phyloP scores from a whole-genome alignment of 345 rosid species.

The Cardamine resedifolia region DNA sequence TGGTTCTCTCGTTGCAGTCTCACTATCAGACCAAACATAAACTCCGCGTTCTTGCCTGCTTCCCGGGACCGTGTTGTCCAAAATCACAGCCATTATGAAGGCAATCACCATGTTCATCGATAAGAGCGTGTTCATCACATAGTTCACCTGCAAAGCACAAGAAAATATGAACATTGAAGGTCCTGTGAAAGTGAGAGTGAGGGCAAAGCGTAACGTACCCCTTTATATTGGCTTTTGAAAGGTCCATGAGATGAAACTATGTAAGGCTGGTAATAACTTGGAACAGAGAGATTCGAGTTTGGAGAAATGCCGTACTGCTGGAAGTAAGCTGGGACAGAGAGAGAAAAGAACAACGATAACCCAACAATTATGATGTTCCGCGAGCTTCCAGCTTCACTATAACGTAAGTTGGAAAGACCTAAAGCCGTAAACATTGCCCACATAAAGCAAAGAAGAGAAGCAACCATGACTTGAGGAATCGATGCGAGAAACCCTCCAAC shows the following conservation, averaged over 20 bases:
- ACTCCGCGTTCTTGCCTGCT: slow-evolving; percentile 89
- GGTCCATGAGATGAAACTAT: slow-evolving; percentile 93
- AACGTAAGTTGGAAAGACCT: slow-evolving; percentile 91
- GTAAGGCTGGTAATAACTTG: slow-evolving; percentile 86
- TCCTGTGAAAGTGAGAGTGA: background rate
- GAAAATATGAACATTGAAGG: background rate
- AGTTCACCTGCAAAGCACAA: slow-evolving; percentile 64
- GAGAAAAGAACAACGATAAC: slow-evolving; percentile 77
- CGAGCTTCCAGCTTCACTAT: slow-evolving; percentile 99
- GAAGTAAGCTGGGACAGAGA: slow-evolving; percentile 90
- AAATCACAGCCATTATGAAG: slow-evolving; percentile 75
- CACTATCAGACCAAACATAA: slow-evolving; percentile 86
- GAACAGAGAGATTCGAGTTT: slow-evolving; percentile 71
- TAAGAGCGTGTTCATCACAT: slow-evolving; percentile 74
- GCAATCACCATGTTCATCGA: slow-evolving; percentile 88
- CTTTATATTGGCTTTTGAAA: slow-evolving; percentile 61
- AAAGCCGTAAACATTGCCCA: slow-evolving; percentile 96
- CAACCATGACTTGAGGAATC: slow-evolving; percentile 94
- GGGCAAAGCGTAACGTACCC: slow-evolving; percentile 52
- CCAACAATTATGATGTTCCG: slow-evolving; percentile 93
- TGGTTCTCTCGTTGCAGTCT: slow-evolving; percentile 85
- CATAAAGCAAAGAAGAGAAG: slow-evolving; percentile 97
- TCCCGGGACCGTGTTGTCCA: slow-evolving; percentile 97
- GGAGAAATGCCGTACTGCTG: slow-evolving; percentile 90
- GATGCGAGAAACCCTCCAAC: slow-evolving; percentile 97